A percentile compares a stretch with the other conserved stretches of the same genome.
Evolutionary conservation across 1,284 basidiomycete genomes (phyloP).

Genomic region (Bondarzewia mesenterica): DNA sequence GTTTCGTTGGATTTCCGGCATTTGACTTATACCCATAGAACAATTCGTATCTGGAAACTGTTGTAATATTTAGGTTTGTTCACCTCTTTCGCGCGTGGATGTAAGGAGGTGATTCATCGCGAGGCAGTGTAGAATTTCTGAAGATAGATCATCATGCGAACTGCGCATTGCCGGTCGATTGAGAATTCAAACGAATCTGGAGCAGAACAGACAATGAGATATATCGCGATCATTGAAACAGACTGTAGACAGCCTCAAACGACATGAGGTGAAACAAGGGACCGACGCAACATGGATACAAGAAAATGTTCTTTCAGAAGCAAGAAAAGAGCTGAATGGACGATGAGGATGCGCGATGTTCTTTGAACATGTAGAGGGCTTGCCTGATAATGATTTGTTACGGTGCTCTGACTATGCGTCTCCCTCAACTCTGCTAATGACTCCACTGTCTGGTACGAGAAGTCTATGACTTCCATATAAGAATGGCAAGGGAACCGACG

Average conservation of each 20-base stretch:
- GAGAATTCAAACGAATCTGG: too few species aligned
- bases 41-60: neutral
- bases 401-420: neutral
- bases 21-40: neutral
- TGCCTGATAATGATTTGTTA: neutral
- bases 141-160: neutral
- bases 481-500: conserved; percentile 80
- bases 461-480: conserved; percentile 88
- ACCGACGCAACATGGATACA: neutral
- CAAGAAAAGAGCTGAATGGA: neutral
- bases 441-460: neutral
- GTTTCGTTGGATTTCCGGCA: neutral
- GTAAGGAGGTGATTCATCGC: neutral
- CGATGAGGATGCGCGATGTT: neutral
- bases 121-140: too few species aligned
- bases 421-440: neutral
- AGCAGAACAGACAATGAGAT: too few species aligned
- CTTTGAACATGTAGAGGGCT: neutral
- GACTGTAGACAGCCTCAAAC: neutral
- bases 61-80: neutral
- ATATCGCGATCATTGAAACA: too few species aligned
- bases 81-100: neutral
- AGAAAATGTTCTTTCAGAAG: neutral
- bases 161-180: too few species aligned
- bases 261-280: neutral